Conservation (phyloP, 768 basidiomycete genomes). For the Lactarius sanguifluus region DNA sequence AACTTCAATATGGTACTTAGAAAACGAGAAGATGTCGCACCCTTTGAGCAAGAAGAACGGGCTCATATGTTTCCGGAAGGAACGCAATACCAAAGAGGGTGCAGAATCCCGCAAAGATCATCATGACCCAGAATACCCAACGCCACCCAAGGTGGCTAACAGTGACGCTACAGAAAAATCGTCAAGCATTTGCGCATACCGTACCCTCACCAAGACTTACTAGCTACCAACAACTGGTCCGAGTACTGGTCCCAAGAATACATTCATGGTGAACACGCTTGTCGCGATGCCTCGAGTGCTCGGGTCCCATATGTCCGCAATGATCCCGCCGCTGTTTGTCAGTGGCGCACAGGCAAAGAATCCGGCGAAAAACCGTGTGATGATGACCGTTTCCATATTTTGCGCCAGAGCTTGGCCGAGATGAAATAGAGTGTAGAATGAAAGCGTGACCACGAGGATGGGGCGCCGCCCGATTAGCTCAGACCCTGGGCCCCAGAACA, state of each 20-base stretch:
- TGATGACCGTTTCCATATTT: slow-evolving; percentile 24
- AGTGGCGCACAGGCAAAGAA: slow-evolving; percentile 31
- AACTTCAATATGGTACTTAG: not conserved
- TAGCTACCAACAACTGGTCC: slow-evolving; percentile 32
- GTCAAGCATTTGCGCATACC: not conserved
- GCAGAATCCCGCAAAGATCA: slow-evolving; percentile 30
- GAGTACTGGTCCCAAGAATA: slow-evolving; percentile 32
- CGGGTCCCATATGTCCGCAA: slow-evolving; percentile 33
- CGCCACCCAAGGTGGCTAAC: slow-evolving; percentile 28
- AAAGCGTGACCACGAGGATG: not conserved
- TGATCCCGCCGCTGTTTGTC: slow-evolving; percentile 27
- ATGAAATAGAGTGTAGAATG: slow-evolving; percentile 7
- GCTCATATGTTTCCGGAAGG: slow-evolving; percentile 32
- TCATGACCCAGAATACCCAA: slow-evolving; percentile 34
- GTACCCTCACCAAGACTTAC: not conserved
- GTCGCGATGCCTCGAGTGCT: slow-evolving; percentile 28
- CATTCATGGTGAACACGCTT: slow-evolving; percentile 26
- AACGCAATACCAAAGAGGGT: slow-evolving; percentile 23
- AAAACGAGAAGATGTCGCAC: not conserved
- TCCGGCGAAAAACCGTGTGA: slow-evolving; percentile 31
- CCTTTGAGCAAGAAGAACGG: slow-evolving; percentile 21
- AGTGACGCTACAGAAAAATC: not conserved
- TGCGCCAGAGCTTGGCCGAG: slow-evolving; percentile 18
- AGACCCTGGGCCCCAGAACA: slow-evolving; percentile 29
- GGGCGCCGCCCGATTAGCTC: slow-evolving; percentile 25